Conservation (phyloP, 1,284 basidiomycete species). For the Limonomyces culmigenus region DNA sequence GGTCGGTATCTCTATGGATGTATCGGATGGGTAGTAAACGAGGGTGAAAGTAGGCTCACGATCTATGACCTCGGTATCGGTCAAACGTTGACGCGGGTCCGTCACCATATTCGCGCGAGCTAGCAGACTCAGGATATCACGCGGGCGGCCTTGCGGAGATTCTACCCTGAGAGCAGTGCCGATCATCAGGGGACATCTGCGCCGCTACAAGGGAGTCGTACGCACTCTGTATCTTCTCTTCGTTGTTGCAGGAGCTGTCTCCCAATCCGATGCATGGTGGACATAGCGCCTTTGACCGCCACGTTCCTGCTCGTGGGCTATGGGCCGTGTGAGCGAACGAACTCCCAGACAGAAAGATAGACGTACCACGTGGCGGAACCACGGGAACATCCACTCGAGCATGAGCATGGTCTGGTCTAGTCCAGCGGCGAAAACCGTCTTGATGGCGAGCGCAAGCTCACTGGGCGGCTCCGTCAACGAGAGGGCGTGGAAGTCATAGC, state of each 20-base stretch:
- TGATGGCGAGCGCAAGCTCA: slow-evolving; percentile 13
- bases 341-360: neutral
- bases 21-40: neutral
- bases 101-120: slow-evolving; percentile 31
- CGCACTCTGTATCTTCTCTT: too few relatives aligned
- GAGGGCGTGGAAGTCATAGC: slow-evolving; percentile 8
- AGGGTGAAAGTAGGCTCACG: too few relatives aligned
- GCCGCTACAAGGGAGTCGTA: too few relatives aligned
- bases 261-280: too few relatives aligned
- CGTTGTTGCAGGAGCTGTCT: too few relatives aligned
- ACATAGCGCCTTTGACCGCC: too few relatives aligned
- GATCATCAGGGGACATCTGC: too few relatives aligned
- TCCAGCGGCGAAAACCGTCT: slow-evolving; percentile 16
- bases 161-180: too few relatives aligned
- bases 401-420: slow-evolving; percentile 23
- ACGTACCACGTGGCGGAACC: neutral
- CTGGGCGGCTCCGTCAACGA: slow-evolving; percentile 4
- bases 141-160: too few relatives aligned
- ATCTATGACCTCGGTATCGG: slow-evolving; percentile 37
- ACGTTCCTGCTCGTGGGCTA: slow-evolving; percentile 9
- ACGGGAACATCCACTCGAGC: neutral
- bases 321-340: slow-evolving; percentile 6
- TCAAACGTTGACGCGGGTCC: slow-evolving; percentile 22
- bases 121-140: slow-evolving; percentile 17
- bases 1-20: slow-evolving; percentile 7